Evolutionary conservation across 2,329 filamentous ascomycete species (phyloP).

Genomic region (Amylocarpus encephaloides): DNA sequence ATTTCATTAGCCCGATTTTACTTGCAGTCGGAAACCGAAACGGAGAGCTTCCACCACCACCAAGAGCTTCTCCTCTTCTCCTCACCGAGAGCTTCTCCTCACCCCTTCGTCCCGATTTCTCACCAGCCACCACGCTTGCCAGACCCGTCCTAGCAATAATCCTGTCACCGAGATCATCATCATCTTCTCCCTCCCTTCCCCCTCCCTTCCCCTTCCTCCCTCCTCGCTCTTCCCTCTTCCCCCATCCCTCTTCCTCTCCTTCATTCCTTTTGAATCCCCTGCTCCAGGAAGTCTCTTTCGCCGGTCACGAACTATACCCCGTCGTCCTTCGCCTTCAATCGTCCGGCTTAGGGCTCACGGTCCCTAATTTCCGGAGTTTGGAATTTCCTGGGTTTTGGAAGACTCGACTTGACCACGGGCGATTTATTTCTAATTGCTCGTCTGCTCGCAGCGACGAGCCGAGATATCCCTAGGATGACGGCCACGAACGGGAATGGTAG

Average conservation of each 20-base stretch:
- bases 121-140: not conserved
- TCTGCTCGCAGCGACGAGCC: slow-evolving; percentile 25
- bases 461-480: slow-evolving; percentile 38
- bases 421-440: slow-evolving; percentile 23
- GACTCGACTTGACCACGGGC: slow-evolving; percentile 19
- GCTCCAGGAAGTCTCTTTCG: not conserved
- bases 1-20: too few relatives aligned
- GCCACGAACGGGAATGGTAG: slow-evolving; percentile 36
- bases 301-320: not conserved
- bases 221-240: not conserved
- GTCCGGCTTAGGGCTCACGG: not conserved
- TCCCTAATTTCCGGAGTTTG: not conserved
- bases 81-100: too few relatives aligned
- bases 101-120: not conserved
- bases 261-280: slow-evolving; percentile 1
- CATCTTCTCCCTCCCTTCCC: not conserved
- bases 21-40: too few relatives aligned
- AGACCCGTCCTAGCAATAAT: not conserved
- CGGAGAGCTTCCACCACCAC: too few relatives aligned
- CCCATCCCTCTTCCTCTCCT: not conserved
- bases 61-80: too few relatives aligned
- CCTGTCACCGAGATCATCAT: not conserved
- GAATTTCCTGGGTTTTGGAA: not conserved
- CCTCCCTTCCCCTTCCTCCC: too few relatives aligned
- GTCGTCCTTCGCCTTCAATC: not conserved